These are phyloP conservation scores for Mucor racemosus DNA, from an alignment of 371 early-diverging fungal species.

Conservation along the genomic window DNA sequence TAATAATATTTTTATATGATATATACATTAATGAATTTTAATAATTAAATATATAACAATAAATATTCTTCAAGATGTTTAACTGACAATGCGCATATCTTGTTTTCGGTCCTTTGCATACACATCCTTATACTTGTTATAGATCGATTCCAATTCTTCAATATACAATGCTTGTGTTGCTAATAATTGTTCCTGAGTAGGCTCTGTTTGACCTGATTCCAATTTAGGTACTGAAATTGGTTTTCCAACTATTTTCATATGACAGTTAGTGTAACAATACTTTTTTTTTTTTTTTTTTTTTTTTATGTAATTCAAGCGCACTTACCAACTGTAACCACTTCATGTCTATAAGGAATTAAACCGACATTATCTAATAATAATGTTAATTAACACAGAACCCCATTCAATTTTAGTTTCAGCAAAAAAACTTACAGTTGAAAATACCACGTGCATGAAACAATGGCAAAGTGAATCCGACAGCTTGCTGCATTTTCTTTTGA, in stretches of 20 bases:
- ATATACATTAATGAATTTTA: not conserved
- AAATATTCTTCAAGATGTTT: not conserved
- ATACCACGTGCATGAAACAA: conserved; percentile 72
- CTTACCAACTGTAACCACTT: conserved; percentile 50
- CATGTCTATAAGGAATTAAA: conserved; percentile 57
- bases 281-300: no score
- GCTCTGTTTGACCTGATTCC: conserved; percentile 47
- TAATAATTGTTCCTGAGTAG: conserved; percentile 63
- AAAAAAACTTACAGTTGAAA: conserved; percentile 57
- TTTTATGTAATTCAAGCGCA: not conserved
- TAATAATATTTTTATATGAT: not conserved
- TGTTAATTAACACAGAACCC: not conserved
- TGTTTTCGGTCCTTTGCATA: conserved; percentile 63
- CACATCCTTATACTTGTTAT: conserved; percentile 70
- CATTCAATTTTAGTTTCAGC: not conserved
- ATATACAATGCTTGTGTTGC: conserved; percentile 66
- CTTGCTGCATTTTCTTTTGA: conserved; percentile 60
- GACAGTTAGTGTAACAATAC: conserved; percentile 8
- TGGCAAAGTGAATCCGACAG: conserved; percentile 66
- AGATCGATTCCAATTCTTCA: conserved; percentile 60
- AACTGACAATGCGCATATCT: conserved; percentile 33
- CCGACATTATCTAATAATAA: conserved; percentile 47
- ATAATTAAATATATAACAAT: not conserved
- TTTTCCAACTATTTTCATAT: conserved; percentile 53
- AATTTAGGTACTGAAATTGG: conserved; percentile 62